Evolutionary conservation across 352 stramenopile genomes (phyloP), one percentile per base, ranked within the genome.

Genomic region (Thalassiosira hispida): DNA sequence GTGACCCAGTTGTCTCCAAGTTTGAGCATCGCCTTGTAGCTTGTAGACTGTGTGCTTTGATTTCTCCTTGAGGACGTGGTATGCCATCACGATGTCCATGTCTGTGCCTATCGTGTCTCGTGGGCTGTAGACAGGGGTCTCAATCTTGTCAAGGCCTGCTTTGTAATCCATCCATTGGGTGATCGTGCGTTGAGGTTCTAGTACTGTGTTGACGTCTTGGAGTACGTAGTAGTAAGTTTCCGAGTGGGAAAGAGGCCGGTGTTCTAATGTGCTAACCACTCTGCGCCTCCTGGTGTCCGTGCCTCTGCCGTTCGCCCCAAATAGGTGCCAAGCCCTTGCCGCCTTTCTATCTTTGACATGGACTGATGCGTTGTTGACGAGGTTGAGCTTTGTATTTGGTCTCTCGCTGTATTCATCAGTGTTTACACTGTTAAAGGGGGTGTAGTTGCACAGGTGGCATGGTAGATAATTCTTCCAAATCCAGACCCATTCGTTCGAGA

Each of bases 1-100:
- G 52, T 65, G 16, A 74, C 23, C 65, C 65, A 74, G 1, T 53
- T 29, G 5, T 46, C 35, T 7, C 25, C 52, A 14, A 74, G 12
- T 49, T 65, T 16, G 6, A 74, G 49, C 51, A 74, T 74, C 2
- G 65, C 65, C 20, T 27, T 56, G 33, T 46, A 74, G 5, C 65
- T 35, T 47, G 49, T 31, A 16, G 18, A 67, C 14, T 51, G 27
- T 27, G 18, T 67, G 57, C 8, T 23, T 8, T 2, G 8, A 23
- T 67, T 38, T 18, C 2, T 27, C 12, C 11, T 16, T 40, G 2
- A 67, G 7, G 3, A 53, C 1, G 3, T 52, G 6, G 31, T 67
- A 67, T 3, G 57, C 57, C 57, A 67, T 67, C 2, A 67, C 18
- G 4, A 67, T 2, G 29, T 67, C 57, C 57, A 67, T 67, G 20